These are phyloP conservation scores for Priceomyces haplophilus DNA, from an alignment of 805 yeast genomes.

Conservation along the genomic window DNA sequence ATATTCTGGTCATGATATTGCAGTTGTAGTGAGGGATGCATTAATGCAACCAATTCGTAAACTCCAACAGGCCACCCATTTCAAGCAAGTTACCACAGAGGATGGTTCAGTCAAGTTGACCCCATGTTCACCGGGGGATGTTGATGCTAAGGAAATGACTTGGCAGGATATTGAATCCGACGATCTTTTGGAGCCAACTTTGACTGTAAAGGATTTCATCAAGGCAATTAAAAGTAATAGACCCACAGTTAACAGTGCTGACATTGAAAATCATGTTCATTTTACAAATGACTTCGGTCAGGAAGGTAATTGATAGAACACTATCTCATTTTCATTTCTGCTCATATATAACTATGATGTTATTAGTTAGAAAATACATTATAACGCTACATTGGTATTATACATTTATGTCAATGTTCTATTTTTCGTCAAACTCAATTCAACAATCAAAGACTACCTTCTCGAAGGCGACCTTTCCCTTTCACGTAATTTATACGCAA, in stretches of 20 bases:
- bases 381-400: neutral
- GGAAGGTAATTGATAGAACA: slow-evolving; percentile 68
- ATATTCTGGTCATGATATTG: slow-evolving; percentile 95
- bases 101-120: slow-evolving; percentile 52
- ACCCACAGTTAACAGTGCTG: slow-evolving; percentile 90
- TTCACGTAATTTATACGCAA: slow-evolving; percentile 30
- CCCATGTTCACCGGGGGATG: slow-evolving; percentile 98
- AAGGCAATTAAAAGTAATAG: slow-evolving; percentile 88
- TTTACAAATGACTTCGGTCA: slow-evolving; percentile 96
- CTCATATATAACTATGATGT: neutral
- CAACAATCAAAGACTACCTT: too few species aligned
- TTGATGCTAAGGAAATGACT: slow-evolving; percentile 78
- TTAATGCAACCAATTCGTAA: slow-evolving; percentile 96
- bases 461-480: slow-evolving; percentile 17
- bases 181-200: slow-evolving; percentile 84
- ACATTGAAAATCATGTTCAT: slow-evolving; percentile 75
- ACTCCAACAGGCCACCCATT: slow-evolving; percentile 94
- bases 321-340: slow-evolving; percentile 1
- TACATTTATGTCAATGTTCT: neutral
- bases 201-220: slow-evolving; percentile 87
- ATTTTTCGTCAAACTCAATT: too few species aligned
- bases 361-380: neutral
- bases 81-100: slow-evolving; percentile 55
- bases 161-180: slow-evolving; percentile 93
- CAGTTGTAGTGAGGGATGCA: slow-evolving; percentile 95